Percentiles rank a stretch among this genome's conserved stretches.
phyloP scores from a whole-genome alignment of 129 eudicot species.

The Centaurea solstitialis region DNA sequence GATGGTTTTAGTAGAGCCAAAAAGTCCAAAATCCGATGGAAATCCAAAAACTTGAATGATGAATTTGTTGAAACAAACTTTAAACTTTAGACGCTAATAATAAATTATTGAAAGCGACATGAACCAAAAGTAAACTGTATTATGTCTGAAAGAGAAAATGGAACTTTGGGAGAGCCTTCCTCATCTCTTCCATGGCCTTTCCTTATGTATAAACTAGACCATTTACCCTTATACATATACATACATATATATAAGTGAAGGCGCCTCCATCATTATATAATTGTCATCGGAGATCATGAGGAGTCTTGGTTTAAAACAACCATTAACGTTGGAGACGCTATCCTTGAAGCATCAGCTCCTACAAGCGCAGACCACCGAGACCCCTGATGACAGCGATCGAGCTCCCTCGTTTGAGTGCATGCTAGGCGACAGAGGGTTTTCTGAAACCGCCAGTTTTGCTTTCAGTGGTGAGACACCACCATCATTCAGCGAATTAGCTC shows the following conservation, averaged over 20 bases:
- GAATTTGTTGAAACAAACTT: too few species aligned
- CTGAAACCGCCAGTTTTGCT: background rate
- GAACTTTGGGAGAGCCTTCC: background rate
- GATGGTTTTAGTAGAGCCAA: too few species aligned
- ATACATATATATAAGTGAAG: background rate
- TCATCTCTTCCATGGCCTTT: background rate
- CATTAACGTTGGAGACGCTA: background rate
- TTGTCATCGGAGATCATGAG: background rate
- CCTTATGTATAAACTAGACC: background rate
- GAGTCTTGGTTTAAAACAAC: background rate
- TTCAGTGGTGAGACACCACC: background rate
- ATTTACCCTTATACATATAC: too few species aligned
- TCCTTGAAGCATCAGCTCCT: background rate
- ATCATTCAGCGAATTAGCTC: background rate
- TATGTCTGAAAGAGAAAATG: too few species aligned
- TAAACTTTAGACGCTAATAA: too few species aligned
- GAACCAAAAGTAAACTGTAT: too few species aligned
- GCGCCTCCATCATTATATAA: background rate
- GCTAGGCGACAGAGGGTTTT: background rate
- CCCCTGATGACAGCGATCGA: background rate
- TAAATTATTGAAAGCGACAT: too few species aligned
- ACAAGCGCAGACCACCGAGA: background rate
- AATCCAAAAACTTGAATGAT: too few species aligned
- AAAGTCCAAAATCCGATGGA: too few species aligned
- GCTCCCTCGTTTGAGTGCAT: conserved; percentile 2